These are phyloP conservation scores for Hemisphaericaspora lyxosophila DNA, from an alignment of 1,139 yeast genomes.

Conservation along the genomic window DNA sequence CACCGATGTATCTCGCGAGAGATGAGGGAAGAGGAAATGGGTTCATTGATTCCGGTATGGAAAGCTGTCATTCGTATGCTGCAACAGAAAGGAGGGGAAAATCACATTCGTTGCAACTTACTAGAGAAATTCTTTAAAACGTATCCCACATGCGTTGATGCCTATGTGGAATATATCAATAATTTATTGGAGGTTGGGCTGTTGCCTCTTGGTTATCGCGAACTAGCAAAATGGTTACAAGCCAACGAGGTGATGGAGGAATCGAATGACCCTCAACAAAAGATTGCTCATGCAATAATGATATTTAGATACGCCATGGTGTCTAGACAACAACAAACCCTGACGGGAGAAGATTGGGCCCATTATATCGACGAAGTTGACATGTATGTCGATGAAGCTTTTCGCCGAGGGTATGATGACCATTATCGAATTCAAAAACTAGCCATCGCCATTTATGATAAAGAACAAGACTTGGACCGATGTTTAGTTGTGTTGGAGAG, in stretches of 20 bases:
- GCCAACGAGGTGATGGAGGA: background rate
- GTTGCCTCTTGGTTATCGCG: conserved; percentile 11
- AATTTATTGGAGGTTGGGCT: conserved; percentile 8
- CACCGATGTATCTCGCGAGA: conserved; percentile 12
- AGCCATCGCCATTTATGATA: conserved; percentile 30
- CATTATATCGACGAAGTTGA: background rate
- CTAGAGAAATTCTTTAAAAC: conserved; percentile 14
- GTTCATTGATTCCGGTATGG: conserved; percentile 28
- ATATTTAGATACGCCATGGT: background rate
- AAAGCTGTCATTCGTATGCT: conserved; percentile 16
- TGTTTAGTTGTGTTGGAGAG: conserved; percentile 28
- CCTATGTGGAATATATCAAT: conserved; percentile 2
- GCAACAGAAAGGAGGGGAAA: background rate
- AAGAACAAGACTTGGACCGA: conserved; percentile 21
- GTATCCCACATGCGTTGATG: conserved; percentile 10
- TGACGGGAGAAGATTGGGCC: background rate
- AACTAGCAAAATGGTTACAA: background rate
- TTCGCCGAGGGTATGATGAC: background rate
- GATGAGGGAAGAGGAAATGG: background rate
- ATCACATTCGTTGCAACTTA: too few species aligned
- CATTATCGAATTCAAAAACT: conserved; percentile 23
- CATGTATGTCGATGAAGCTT: background rate
- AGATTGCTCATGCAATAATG: background rate
- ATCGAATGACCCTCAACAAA: background rate
- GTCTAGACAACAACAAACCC: background rate